Percentiles rank a stretch among this genome's conserved stretches.
phyloP scores from a whole-genome alignment of 2,329 filamentous ascomycete genomes.

The Pseudogymnoascus sp. region DNA sequence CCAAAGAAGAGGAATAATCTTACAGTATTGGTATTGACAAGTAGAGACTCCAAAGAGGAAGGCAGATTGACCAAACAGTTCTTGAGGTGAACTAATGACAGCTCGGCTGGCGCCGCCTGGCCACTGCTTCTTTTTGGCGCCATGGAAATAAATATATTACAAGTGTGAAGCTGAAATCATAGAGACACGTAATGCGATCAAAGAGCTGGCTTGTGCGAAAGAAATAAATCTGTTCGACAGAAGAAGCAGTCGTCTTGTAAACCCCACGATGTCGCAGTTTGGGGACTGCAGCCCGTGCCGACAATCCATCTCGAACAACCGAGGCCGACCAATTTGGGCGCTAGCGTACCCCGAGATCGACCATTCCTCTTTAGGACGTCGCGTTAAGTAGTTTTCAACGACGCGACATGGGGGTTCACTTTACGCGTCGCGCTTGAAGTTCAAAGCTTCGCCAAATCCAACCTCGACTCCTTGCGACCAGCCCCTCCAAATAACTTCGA shows the following conservation, averaged over 20 bases:
- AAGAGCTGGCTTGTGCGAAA: not conserved
- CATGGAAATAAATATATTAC: conserved; percentile 8
- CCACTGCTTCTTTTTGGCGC: conserved; percentile 33
- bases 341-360: not conserved
- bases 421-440: conserved; percentile 9
- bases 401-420: conserved; percentile 8
- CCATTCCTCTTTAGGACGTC: not conserved
- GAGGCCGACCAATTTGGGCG: conserved; percentile 1
- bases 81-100: conserved; percentile 79
- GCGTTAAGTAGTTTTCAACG: conserved; percentile 3
- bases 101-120: conserved; percentile 66
- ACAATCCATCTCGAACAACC: conserved; percentile 9
- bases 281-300: not conserved
- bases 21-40: conserved; percentile 86
- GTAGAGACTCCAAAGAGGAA: conserved; percentile 68
- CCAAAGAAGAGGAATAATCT: conserved; percentile 27
- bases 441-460: conserved; percentile 8
- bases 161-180: not conserved
- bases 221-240: not conserved
- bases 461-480: conserved; percentile 4
- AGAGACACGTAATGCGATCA: conserved; percentile 4
- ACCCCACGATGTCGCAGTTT: not conserved
- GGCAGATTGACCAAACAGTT: conserved; percentile 94
- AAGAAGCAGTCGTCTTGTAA: not conserved
- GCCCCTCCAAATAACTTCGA: conserved; percentile 1